phyloP scores from a whole-genome alignment of 2,329 filamentous ascomycete genomes.

The Calonectria pseudoturangicola region DNA sequence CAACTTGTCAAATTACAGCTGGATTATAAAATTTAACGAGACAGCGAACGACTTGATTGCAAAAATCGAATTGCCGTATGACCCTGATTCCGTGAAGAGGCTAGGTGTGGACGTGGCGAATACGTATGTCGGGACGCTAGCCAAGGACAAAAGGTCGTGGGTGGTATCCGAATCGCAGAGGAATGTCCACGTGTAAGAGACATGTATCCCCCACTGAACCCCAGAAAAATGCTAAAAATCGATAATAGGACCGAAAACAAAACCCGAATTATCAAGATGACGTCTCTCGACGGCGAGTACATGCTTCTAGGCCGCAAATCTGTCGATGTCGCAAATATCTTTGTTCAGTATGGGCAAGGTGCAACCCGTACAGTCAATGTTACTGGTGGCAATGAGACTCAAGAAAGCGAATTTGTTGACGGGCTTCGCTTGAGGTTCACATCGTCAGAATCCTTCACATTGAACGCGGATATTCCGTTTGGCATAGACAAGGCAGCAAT shows the following conservation, averaged over 20 bases:
- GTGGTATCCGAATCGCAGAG: slow-evolving; percentile 1
- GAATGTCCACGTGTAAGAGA: slow-evolving; percentile 19
- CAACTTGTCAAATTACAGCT: slow-evolving; percentile 11
- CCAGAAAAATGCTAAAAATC: neutral
- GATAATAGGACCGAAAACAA: neutral
- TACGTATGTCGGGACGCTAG: neutral
- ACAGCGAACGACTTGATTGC: slow-evolving; percentile 16
- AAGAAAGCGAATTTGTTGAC: neutral
- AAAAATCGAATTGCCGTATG: slow-evolving; percentile 8
- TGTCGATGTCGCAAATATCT: neutral
- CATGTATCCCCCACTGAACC: neutral
- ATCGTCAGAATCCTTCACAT: neutral
- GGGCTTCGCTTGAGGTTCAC: neutral
- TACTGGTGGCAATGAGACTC: neutral
- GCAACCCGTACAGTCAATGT: slow-evolving; percentile 8
- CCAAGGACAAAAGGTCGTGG: neutral
- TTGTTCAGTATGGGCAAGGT: slow-evolving; percentile 17
- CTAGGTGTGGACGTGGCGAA: neutral
- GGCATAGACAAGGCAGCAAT: slow-evolving; percentile 1
- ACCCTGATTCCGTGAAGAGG: neutral
- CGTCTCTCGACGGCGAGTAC: slow-evolving; percentile 7
- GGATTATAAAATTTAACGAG: slow-evolving; percentile 18
- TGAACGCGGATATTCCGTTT: slow-evolving; percentile 3
- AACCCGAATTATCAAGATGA: slow-evolving; percentile 9
- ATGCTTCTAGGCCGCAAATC: slow-evolving; percentile 12